A percentile compares a stretch with the other conserved stretches of the same genome.
phyloP scores from a whole-genome alignment of 768 basidiomycete species.

The Mycena epipterygia region DNA sequence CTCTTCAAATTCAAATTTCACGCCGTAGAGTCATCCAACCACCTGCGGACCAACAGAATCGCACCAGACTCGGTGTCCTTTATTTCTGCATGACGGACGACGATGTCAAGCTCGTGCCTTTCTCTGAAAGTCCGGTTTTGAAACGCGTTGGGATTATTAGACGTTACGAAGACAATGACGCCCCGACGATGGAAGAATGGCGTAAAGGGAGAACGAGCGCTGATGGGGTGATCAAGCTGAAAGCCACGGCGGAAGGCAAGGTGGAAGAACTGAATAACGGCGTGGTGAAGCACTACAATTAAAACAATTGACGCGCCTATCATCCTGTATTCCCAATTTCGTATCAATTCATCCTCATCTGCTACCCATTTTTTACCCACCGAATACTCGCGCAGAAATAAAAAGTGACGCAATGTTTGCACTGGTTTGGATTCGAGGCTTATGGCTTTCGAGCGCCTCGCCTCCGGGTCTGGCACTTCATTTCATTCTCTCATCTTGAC shows the following conservation, averaged over 20 bases:
- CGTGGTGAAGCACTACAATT: slow-evolving; percentile 71
- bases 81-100: slow-evolving; percentile 71
- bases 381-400: too few species aligned
- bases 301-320: too few species aligned
- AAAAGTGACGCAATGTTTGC: too few species aligned
- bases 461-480: too few species aligned
- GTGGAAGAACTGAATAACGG: slow-evolving; percentile 72
- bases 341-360: too few species aligned
- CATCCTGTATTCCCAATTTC: too few species aligned
- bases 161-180: slow-evolving; percentile 52
- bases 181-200: slow-evolving; percentile 68
- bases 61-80: slow-evolving; percentile 68
- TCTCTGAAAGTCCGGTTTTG: slow-evolving; percentile 62
- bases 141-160: slow-evolving; percentile 57
- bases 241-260: slow-evolving; percentile 54
- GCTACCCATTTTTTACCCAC: too few species aligned
- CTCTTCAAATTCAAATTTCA: neutral
- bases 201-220: slow-evolving; percentile 63
- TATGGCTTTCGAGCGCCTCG: neutral
- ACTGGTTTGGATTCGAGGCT: neutral
- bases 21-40: slow-evolving; percentile 67
- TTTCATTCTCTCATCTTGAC: too few species aligned
- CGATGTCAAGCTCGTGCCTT: slow-evolving; percentile 59
- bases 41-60: slow-evolving; percentile 63
- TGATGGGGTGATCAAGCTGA: slow-evolving; percentile 64